Conservation (phyloP, 768 basidiomycete genomes). For the Rhodotorula toruloides region DNA sequence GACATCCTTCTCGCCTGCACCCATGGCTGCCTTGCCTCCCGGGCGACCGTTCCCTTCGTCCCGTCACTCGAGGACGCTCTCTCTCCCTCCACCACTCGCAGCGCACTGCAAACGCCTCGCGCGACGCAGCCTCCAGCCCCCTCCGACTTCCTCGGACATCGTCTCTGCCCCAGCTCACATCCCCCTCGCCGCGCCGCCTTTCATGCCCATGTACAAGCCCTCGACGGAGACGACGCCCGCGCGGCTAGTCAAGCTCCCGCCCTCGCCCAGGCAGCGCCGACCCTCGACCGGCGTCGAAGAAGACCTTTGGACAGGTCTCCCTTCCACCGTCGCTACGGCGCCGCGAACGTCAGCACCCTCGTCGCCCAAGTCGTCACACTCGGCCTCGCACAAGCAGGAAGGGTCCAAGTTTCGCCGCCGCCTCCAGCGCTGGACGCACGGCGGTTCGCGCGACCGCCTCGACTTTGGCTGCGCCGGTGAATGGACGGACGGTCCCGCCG, state of each 20-base stretch:
- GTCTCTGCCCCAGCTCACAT: neutral
- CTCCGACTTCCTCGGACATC: neutral
- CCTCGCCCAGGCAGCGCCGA: neutral
- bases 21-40: slow-evolving; percentile 1
- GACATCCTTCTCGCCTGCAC: too few relatives aligned
- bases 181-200: slow-evolving; percentile 20
- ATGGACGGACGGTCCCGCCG: slow-evolving; percentile 17
- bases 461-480: slow-evolving; percentile 37
- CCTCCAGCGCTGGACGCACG: slow-evolving; percentile 1
- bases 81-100: neutral
- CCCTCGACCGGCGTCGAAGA: neutral
- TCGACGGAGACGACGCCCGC: neutral
- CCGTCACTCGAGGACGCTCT: too few relatives aligned
- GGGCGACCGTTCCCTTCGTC: too few relatives aligned
- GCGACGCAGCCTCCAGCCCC: neutral
- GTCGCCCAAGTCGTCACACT: neutral
- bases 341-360: neutral
- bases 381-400: neutral
- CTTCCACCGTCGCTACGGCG: neutral
- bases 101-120: neutral
- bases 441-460: slow-evolving; percentile 1
- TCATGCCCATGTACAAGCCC: slow-evolving; percentile 28
- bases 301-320: neutral
- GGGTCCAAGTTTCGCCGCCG: slow-evolving; percentile 5
- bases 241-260: neutral